phyloP scores from a whole-genome alignment of 2,329 filamentous ascomycete genomes.

The Phialemoniopsis sp. region DNA sequence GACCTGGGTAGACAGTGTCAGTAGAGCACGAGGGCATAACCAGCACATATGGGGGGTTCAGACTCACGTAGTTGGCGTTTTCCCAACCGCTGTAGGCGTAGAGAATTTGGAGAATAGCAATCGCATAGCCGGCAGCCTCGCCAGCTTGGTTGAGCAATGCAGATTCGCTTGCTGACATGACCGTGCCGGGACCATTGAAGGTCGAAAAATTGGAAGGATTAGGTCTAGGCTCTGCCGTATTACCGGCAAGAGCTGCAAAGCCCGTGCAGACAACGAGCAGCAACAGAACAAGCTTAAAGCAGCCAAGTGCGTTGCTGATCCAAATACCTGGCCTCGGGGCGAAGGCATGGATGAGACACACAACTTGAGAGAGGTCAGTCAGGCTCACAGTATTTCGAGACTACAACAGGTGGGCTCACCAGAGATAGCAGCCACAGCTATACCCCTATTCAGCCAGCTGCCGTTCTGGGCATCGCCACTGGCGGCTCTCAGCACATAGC shows the following conservation, averaged over 20 bases:
- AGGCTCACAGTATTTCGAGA: not conserved
- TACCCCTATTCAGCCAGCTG: constrained; percentile 22
- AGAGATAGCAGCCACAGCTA: constrained; percentile 25
- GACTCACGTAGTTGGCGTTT: constrained; percentile 28
- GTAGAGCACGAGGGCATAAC: not conserved
- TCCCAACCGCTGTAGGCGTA: constrained; percentile 33
- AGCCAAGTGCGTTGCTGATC: constrained; percentile 27
- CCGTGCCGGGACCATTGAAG: constrained; percentile 14
- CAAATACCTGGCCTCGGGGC: constrained; percentile 24
- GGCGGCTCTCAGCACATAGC: constrained; percentile 23
- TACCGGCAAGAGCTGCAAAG: constrained; percentile 21
- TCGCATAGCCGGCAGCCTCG: constrained; percentile 19
- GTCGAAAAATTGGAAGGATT: constrained; percentile 16
- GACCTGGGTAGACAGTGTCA: constrained; percentile 12
- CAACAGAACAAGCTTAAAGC: constrained; percentile 28
- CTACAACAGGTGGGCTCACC: constrained; percentile 3
- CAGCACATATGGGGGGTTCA: too few relatives aligned
- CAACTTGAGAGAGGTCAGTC: constrained; percentile 6
- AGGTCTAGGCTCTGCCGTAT: constrained; percentile 8
- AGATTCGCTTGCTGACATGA: not conserved
- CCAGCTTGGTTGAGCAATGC: not conserved
- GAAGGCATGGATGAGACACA: constrained; percentile 30
- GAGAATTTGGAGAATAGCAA: constrained; percentile 25
- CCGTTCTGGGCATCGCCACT: constrained; percentile 14
- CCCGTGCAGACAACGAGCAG: constrained; percentile 22